Evolutionary conservation across 371 early-diverging fungal species (phyloP).

Genomic region (Actinomucor elegans): DNA sequence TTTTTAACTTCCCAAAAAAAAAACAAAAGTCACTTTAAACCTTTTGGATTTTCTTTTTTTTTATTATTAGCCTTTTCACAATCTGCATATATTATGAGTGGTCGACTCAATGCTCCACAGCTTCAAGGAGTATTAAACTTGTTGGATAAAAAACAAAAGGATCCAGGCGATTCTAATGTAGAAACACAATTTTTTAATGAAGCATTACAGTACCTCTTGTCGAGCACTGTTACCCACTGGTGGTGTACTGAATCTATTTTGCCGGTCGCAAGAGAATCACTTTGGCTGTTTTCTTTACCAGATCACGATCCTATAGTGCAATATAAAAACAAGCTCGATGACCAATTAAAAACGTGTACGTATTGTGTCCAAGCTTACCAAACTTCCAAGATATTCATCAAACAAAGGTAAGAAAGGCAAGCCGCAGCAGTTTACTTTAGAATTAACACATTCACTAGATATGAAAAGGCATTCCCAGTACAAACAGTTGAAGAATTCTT

Average conservation of each 20-base stretch:
- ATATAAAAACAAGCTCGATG: conserved; percentile 38
- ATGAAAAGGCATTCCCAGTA: conserved; percentile 24
- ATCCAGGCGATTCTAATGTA: conserved; percentile 23
- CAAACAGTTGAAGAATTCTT: conserved; percentile 41
- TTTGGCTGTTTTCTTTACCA: conserved; percentile 50
- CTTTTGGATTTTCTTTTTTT: too few relatives aligned
- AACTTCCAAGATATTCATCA: conserved; percentile 23
- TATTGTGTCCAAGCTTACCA: conserved; percentile 36
- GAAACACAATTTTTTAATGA: conserved; percentile 43
- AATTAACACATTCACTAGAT: conserved; percentile 23
- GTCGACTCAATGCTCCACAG: background rate
- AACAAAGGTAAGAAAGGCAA: conserved; percentile 22
- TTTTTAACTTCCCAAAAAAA: too few relatives aligned
- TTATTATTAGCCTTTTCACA: too few relatives aligned
- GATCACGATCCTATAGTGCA: conserved; percentile 38
- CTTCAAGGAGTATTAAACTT: conserved; percentile 12
- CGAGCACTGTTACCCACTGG: conserved; percentile 35
- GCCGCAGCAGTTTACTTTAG: background rate
- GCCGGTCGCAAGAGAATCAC: conserved; percentile 39
- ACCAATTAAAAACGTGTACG: conserved; percentile 28
- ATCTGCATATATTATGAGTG: conserved; percentile 2
- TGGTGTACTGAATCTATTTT: conserved; percentile 34
- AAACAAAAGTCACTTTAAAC: too few relatives aligned
- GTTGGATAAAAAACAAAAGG: conserved; percentile 15
- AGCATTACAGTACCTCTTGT: conserved; percentile 33